Conservation (phyloP, 352 stramenopile species). For the Globisporangium paroecandrum region DNA sequence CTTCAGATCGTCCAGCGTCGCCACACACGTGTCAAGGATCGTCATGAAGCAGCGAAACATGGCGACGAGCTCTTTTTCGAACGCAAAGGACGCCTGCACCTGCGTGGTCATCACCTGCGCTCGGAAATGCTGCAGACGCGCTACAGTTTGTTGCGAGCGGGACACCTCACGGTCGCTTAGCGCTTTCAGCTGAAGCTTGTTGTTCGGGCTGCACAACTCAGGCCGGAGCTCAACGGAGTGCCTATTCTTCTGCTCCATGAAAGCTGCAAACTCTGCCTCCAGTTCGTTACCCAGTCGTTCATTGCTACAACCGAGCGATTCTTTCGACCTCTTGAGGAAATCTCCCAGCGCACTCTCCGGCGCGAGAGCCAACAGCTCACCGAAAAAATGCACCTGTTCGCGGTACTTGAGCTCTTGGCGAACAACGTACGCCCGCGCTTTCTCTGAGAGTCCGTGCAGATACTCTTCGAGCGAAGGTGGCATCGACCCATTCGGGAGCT, state of each 20-base stretch:
- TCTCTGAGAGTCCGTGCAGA: slow-evolving; percentile 51
- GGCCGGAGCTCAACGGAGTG: slow-evolving; percentile 61
- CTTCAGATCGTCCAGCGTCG: slow-evolving; percentile 57
- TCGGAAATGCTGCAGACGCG: slow-evolving; percentile 28
- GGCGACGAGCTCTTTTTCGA: slow-evolving; percentile 49
- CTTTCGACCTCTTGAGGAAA: slow-evolving; percentile 27
- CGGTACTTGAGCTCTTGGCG: slow-evolving; percentile 54
- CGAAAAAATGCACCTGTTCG: slow-evolving; percentile 58
- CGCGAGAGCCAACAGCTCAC: slow-evolving; percentile 52
- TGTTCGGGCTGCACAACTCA: slow-evolving; percentile 75
- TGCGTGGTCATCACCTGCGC: slow-evolving; percentile 32
- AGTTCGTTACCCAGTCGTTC: slow-evolving; percentile 22
- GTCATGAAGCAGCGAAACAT: slow-evolving; percentile 38
- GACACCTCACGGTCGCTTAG: slow-evolving; percentile 54
- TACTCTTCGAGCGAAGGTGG: slow-evolving; percentile 76
- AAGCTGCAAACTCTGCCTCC: slow-evolving; percentile 30
- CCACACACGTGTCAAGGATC: slow-evolving; percentile 59
- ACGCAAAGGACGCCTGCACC: slow-evolving; percentile 27
- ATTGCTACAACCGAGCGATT: slow-evolving; percentile 19
- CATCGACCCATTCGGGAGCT: slow-evolving; percentile 58
- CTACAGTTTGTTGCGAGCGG: slow-evolving; percentile 32
- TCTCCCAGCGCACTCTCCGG: slow-evolving; percentile 43
- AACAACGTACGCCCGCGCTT: slow-evolving; percentile 49
- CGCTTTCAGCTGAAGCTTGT: slow-evolving; percentile 36
- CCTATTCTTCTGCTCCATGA: slow-evolving; percentile 41